phyloP scores from a whole-genome alignment of 2,329 filamentous ascomycete species.

The Cordyceps javanica region DNA sequence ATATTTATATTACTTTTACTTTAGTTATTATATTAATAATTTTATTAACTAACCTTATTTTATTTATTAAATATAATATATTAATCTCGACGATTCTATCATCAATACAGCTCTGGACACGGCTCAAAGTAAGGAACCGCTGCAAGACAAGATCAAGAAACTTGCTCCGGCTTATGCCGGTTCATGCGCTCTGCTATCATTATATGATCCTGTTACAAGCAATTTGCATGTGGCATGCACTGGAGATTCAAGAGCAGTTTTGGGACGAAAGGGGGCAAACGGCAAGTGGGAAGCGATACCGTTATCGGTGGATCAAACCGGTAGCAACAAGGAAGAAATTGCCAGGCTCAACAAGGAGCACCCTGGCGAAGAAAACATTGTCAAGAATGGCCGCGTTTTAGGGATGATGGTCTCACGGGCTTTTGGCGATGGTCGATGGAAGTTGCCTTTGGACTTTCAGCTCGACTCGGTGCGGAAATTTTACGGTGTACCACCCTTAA shows the following conservation, averaged over 20 bases:
- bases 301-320: constrained; percentile 56
- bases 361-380: constrained; percentile 48
- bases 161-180: constrained; percentile 30
- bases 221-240: constrained; percentile 54
- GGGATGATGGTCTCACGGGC: constrained; percentile 52
- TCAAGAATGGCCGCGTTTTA: constrained; percentile 47
- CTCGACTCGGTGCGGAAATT: constrained; percentile 31
- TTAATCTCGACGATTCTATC: constrained; percentile 47
- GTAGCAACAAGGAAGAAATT: constrained; percentile 48
- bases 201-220: constrained; percentile 46
- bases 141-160: constrained; percentile 7
- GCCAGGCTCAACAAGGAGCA: constrained; percentile 47
- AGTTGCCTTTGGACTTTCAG: constrained; percentile 46
- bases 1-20: no score
- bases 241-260: constrained; percentile 55
- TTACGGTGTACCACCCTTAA: constrained; percentile 39
- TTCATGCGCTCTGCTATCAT: constrained; percentile 53
- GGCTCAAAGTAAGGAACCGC: constrained; percentile 17
- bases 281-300: constrained; percentile 41
- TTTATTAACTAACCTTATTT: no score
- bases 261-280: constrained; percentile 37
- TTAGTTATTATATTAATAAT: no score
- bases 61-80: no score
- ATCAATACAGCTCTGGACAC: constrained; percentile 29
- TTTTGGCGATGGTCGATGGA: constrained; percentile 59